Percentiles rank a stretch among this genome's conserved stretches.
phyloP scores from a whole-genome alignment of 2,329 filamentous ascomycete species.

The Trichoderma sp. region DNA sequence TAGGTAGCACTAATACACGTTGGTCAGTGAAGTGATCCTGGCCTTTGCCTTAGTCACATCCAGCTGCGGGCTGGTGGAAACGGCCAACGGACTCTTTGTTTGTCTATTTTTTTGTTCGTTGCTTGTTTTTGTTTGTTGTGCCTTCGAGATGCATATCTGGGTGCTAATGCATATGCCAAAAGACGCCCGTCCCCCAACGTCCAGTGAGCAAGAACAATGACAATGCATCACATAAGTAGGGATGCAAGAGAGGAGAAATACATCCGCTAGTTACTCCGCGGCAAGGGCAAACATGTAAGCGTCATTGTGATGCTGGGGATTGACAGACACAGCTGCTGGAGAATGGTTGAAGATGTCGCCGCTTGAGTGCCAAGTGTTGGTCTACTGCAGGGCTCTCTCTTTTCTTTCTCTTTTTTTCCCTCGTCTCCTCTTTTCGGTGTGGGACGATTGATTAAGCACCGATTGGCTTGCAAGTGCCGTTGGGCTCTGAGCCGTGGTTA shows the following conservation, averaged over 20 bases:
- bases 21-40: not conserved
- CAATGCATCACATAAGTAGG: not conserved
- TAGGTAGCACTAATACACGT: not conserved
- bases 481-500: not conserved
- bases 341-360: not conserved
- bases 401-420: not conserved
- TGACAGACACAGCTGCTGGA: not conserved
- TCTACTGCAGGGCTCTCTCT: not conserved
- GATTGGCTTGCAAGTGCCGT: not conserved
- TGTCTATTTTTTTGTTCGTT: not conserved
- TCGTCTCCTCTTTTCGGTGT: not conserved
- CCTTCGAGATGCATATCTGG: not conserved
- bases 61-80: not conserved
- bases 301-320: not conserved
- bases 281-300: not conserved
- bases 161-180: slow-evolving; percentile 10
- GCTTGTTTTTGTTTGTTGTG: not conserved
- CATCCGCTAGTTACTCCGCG: not conserved
- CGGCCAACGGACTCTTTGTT: not conserved
- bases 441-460: not conserved
- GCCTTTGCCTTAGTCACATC: not conserved
- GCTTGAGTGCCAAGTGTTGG: not conserved
- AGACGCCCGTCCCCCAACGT: not conserved
- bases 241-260: slow-evolving; percentile 5
- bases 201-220: not conserved